These are phyloP conservation scores for Plasmodiophora brassicae DNA, from an alignment of 208 protist genomes.

Conservation along the genomic window DNA sequence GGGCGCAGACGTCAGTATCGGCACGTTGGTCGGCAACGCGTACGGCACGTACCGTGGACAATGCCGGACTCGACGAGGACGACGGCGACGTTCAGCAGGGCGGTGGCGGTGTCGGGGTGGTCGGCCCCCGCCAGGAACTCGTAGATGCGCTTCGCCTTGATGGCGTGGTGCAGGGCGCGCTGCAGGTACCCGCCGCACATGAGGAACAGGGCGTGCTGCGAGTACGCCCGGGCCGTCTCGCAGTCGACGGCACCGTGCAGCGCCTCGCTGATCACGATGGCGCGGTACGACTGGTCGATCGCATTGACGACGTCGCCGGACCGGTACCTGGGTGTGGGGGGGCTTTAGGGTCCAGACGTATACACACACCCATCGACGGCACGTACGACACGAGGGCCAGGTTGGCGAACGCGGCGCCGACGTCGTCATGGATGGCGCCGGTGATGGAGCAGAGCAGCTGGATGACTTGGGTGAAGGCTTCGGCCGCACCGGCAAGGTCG, in stretches of 20 bases:
- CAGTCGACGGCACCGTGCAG: not conserved
- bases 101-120: not conserved
- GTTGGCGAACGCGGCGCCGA: not conserved
- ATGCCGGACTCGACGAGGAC: not conserved
- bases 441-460: not conserved
- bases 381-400: not conserved
- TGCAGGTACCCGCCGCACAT: not conserved
- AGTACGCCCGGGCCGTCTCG: not conserved
- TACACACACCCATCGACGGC: too few species aligned
- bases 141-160: not conserved
- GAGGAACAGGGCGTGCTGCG: constrained; percentile 6
- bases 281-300: constrained; percentile 11
- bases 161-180: not conserved
- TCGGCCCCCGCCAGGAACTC: not conserved
- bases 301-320: not conserved
- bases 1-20: not conserved
- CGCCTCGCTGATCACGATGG: not conserved
- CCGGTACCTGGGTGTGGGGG: not conserved
- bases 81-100: not conserved
- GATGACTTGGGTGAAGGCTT: not conserved
- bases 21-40: not conserved
- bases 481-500: not conserved
- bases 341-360: too few species aligned
- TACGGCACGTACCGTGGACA: not conserved
- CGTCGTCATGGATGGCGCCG: not conserved